Base-by-base conservation (phyloP, 768 basidiomycete species). In the Coprinopsis cinerea region DNA sequence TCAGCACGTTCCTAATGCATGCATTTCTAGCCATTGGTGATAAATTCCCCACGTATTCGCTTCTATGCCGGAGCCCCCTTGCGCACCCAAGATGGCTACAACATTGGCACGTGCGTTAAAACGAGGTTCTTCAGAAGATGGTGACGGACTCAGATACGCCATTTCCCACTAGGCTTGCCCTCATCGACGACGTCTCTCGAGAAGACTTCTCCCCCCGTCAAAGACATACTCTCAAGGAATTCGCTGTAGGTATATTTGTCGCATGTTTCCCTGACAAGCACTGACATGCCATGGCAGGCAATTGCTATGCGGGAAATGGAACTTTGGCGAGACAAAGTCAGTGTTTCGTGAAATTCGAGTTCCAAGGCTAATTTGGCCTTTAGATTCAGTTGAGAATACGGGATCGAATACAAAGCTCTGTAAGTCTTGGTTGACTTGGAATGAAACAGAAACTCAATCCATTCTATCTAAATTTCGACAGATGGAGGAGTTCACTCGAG, bases 401-500 rank as follows among this genome's bases (percentile, higher is more conserved):
- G 40, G 93, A 94, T 58, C 82, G 84, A 39, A 95, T 96, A 25
- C 94, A 97, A 59, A 90, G 73, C 52, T 95, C 94, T 37, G 88
- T 83, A 60, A 58, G 83, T 60, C 35, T 24, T 20, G 7, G 15
- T 26, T 27, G 5, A 22, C n/a, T 18, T 26, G 43, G 6, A 41
- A 28, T 11, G 18, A 17, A 20, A 25, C 36, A 42, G 17, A 18
- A 17, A 30, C 15, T 23, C 11, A 17, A 15, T 47, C 26, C 11
- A 26, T 41, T 36, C 44, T 11, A 18, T 24, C n/a, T 57, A n/a
- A n/a, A n/a, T n/a, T n/a, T n/a, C n/a, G n/a, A n/a, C n/a, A 89
- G 81, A 95, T 97, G 93, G 93, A 97, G 63, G 81, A 89, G 55
- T 96, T 97, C 62, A 94, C 89, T 45, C 81, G 94, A 18, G 93